These are phyloP conservation scores for Fusarium virguliforme DNA, from an alignment of 2,329 filamentous ascomycete genomes.

Conservation along the genomic window DNA sequence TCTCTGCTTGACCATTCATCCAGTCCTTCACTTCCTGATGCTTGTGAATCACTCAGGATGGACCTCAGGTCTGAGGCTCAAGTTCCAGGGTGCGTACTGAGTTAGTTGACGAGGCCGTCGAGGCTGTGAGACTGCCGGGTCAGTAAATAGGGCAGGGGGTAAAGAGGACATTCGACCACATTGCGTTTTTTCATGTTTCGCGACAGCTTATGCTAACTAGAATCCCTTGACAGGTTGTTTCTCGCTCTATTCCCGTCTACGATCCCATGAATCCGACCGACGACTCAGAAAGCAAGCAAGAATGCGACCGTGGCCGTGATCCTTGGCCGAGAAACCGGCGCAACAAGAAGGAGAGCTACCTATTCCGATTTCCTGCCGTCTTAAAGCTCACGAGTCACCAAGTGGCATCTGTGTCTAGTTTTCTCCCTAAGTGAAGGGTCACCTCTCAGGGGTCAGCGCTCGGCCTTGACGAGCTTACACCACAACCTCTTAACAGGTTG, in stretches of 20 bases:
- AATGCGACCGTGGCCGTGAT: too few species aligned
- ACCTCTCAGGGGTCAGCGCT: neutral
- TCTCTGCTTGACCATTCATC: neutral
- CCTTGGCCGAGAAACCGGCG: too few species aligned
- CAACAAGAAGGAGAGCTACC: too few species aligned
- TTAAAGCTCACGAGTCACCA: too few species aligned
- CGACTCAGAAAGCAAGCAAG: neutral
- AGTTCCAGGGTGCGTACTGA: rapidly evolving
- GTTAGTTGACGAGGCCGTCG: neutral
- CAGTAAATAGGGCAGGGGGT: too few species aligned
- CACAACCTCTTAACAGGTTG: neutral
- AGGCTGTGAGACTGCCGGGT: neutral
- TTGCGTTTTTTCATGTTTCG: too few species aligned
- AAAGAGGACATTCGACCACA: too few species aligned
- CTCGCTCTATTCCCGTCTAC: neutral
- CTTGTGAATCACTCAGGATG: neutral
- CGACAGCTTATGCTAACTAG: neutral
- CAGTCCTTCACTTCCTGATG: neutral
- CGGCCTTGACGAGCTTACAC: neutral
- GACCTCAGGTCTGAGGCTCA: rapidly evolving
- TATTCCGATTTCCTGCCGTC: too few species aligned
- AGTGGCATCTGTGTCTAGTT: too few species aligned
- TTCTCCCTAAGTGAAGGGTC: neutral
- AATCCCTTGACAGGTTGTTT: neutral
- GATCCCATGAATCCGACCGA: neutral